Conservation (phyloP, 495 filamentous ascomycete species). For the Aspergillus funiculosus region DNA sequence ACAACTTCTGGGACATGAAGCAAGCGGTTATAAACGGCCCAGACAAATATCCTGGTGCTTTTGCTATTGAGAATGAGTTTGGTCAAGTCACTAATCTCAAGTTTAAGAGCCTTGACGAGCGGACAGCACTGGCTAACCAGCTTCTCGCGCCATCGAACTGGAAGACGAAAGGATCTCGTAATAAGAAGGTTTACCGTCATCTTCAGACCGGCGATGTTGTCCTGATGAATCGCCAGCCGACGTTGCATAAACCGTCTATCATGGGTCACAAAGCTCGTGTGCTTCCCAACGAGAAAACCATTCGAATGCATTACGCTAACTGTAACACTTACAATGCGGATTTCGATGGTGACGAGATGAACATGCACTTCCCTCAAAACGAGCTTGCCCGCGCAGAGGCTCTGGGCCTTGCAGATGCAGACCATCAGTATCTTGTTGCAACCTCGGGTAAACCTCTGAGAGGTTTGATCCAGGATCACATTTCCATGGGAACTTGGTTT, state of each 20-base stretch:
- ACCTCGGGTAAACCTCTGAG: slow-evolving; percentile 91
- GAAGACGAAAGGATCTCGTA: slow-evolving; percentile 66
- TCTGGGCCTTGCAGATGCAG: slow-evolving; percentile 85
- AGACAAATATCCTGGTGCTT: slow-evolving; percentile 89
- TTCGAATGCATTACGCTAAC: slow-evolving; percentile 99
- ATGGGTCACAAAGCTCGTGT: slow-evolving; percentile 96
- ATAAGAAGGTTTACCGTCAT: slow-evolving; percentile 97
- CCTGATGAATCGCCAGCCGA: slow-evolving; percentile 99
- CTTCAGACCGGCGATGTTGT: slow-evolving; percentile 94
- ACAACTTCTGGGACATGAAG: slow-evolving; percentile 93
- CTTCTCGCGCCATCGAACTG: slow-evolving; percentile 81
- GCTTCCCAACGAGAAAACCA: slow-evolving; percentile 87
- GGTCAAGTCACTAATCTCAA: slow-evolving; percentile 85
- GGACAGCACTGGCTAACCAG: slow-evolving; percentile 81
- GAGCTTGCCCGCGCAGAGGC: slow-evolving; percentile 91
- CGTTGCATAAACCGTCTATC: slow-evolving; percentile 98
- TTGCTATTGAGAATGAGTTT: slow-evolving; percentile 91
- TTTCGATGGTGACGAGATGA: slow-evolving; percentile 99
- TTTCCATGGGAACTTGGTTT: slow-evolving; percentile 87
- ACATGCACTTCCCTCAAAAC: slow-evolving; percentile 99
- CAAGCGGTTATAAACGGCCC: slow-evolving; percentile 93
- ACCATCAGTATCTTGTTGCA: slow-evolving; percentile 92
- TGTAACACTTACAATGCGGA: slow-evolving; percentile 99
- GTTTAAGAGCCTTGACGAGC: slow-evolving; percentile 78
- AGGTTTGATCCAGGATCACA: slow-evolving; percentile 98